These are phyloP conservation scores for Sporothrix inflata DNA, from an alignment of 2,329 filamentous ascomycete genomes.

Conservation along the genomic window DNA sequence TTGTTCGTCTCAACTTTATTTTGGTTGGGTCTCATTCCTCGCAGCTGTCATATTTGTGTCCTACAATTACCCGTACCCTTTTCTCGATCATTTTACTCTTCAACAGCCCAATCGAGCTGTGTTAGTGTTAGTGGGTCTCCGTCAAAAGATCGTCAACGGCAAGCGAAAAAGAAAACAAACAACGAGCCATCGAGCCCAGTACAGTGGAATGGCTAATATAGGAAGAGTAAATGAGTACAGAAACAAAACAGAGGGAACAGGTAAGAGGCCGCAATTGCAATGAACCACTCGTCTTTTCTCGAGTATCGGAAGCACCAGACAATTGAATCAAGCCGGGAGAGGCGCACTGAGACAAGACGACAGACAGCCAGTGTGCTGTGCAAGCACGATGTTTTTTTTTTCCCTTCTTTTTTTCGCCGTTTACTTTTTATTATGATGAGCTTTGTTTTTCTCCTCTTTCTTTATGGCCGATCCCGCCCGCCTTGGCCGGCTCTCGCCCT, in stretches of 20 bases:
- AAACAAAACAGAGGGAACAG: neutral
- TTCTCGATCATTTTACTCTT: neutral
- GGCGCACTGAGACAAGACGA: neutral
- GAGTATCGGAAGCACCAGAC: neutral
- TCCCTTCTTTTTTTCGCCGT: neutral
- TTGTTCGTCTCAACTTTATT: slow-evolving; percentile 12
- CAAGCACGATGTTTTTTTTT: neutral
- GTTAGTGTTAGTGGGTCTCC: neutral
- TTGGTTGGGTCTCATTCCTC: slow-evolving; percentile 5
- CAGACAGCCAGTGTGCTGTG: neutral
- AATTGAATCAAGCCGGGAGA: neutral
- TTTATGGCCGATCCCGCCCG: neutral
- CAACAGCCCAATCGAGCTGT: neutral
- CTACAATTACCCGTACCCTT: slow-evolving; percentile 6
- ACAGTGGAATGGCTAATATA: neutral
- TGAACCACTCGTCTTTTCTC: neutral
- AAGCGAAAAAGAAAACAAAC: slow-evolving; percentile 3
- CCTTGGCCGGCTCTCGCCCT: neutral
- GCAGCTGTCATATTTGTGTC: neutral
- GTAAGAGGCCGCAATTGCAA: neutral
- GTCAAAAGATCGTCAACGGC: slow-evolving; percentile 14
- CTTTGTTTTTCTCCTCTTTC: neutral
- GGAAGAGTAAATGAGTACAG: neutral
- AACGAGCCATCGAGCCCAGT: neutral
- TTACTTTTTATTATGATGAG: too few species aligned